Conservation (phyloP, 177 flowering plant species). For the Vitis hybrid region DNA sequence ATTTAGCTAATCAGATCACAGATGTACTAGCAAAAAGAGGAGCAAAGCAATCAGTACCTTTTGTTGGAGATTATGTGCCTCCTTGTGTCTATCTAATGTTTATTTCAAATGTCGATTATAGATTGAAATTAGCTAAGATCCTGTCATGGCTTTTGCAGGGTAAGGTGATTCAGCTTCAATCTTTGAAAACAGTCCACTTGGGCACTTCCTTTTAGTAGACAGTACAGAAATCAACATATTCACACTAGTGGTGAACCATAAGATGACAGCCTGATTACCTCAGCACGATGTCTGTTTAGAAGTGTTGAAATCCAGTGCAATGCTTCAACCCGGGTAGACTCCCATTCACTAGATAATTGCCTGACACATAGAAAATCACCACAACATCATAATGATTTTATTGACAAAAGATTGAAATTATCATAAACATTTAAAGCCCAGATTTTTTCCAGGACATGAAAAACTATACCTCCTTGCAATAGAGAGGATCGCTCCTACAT, state of each 20-base stretch:
- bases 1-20: too few relatives aligned
- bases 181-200: not conserved
- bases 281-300: conserved; percentile 65
- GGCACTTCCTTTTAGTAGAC: not conserved
- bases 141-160: not conserved
- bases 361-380: conserved; percentile 37
- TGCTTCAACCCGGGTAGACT: conserved; percentile 91
- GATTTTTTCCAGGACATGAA: conserved; percentile 24
- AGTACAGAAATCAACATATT: not conserved
- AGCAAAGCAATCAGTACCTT: too few relatives aligned
- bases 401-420: not conserved
- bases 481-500: conserved; percentile 82
- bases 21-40: too few relatives aligned
- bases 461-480: conserved; percentile 83
- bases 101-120: not conserved
- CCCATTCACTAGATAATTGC: conserved; percentile 80
- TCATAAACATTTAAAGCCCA: conserved; percentile 29
- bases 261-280: conserved; percentile 43
- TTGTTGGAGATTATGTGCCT: too few relatives aligned
- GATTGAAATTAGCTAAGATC: not conserved
- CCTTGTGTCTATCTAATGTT: too few relatives aligned
- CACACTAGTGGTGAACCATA: not conserved
- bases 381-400: conserved; percentile 5
- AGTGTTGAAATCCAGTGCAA: conserved; percentile 90
- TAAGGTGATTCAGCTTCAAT: not conserved